Evolutionary conservation across 225 moss, liverwort and hornwort species (phyloP).

Genomic region (Straminergon stramineum): DNA sequence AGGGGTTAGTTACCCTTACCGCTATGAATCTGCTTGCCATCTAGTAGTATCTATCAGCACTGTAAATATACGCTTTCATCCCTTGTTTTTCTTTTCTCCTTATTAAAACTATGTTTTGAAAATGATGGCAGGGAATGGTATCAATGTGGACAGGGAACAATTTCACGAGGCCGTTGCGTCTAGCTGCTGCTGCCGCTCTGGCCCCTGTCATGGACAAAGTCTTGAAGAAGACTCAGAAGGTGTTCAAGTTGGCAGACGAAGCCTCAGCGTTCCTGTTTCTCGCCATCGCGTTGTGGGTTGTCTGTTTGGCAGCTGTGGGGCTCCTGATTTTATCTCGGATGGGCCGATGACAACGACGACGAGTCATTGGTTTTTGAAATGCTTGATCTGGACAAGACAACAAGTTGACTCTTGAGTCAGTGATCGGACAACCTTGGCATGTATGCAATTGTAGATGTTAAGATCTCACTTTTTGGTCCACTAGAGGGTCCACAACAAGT

Average conservation of each 20-base stretch:
- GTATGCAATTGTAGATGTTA: background rate
- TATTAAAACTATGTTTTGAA: background rate
- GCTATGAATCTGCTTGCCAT: background rate
- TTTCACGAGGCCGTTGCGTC: slow-evolving; percentile 78
- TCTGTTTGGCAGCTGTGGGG: slow-evolving; percentile 55
- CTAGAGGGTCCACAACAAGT: background rate
- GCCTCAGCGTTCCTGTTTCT: slow-evolving; percentile 70
- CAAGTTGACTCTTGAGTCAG: background rate
- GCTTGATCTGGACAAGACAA: too few species aligned
- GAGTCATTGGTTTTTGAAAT: too few species aligned
- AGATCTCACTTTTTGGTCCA: background rate
- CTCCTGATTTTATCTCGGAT: slow-evolving; percentile 65
- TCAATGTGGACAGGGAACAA: slow-evolving; percentile 98
- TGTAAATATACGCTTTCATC: background rate
- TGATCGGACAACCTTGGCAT: background rate
- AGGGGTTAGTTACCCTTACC: background rate
- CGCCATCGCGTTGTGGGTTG: slow-evolving; percentile 34
- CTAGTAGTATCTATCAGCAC: background rate
- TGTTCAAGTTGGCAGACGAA: slow-evolving; percentile 61
- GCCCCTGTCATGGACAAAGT: slow-evolving; percentile 73
- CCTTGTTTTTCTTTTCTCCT: background rate
- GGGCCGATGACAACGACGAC: background rate
- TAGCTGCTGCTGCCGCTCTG: slow-evolving; percentile 79
- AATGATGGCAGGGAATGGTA: slow-evolving; percentile 52
- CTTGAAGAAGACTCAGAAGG: slow-evolving; percentile 66